Evolutionary conservation across 1,284 basidiomycete species (phyloP).

Genomic region (Fereydounia khargensis): DNA sequence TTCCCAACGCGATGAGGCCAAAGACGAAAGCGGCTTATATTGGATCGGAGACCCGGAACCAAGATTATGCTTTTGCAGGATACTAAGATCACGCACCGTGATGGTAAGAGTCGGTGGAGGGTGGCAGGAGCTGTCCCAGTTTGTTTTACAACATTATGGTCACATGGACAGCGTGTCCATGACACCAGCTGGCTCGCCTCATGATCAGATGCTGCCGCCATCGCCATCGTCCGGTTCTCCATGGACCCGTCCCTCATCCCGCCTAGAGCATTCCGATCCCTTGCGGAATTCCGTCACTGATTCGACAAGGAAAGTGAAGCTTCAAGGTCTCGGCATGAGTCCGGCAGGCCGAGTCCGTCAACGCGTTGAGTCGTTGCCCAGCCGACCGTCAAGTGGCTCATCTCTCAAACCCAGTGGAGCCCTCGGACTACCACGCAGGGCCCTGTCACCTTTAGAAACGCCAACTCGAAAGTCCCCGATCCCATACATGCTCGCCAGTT

Average conservation of each 20-base stretch:
- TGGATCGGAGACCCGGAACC: conserved; percentile 53
- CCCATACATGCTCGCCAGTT: too few species aligned
- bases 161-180: conserved; percentile 6
- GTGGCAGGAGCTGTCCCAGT: conserved; percentile 53
- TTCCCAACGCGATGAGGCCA: neutral
- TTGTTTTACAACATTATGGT: conserved; percentile 30
- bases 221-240: neutral
- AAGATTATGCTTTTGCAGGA: conserved; percentile 50
- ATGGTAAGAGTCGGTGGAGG: conserved; percentile 57
- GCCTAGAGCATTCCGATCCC: neutral
- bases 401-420: too few species aligned
- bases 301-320: neutral
- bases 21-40: conserved; percentile 41
- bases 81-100: conserved; percentile 47
- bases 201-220: neutral
- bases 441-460: too few species aligned
- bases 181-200: neutral
- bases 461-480: too few species aligned
- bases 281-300: neutral
- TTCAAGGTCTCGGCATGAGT: neutral
- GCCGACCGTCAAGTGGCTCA: too few species aligned
- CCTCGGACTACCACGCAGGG: too few species aligned
- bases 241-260: conserved; percentile 24
- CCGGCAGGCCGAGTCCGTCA: neutral
- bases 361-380: neutral